phyloP scores from a whole-genome alignment of 257 asterid species.

The Jaltomata sinuosa region DNA sequence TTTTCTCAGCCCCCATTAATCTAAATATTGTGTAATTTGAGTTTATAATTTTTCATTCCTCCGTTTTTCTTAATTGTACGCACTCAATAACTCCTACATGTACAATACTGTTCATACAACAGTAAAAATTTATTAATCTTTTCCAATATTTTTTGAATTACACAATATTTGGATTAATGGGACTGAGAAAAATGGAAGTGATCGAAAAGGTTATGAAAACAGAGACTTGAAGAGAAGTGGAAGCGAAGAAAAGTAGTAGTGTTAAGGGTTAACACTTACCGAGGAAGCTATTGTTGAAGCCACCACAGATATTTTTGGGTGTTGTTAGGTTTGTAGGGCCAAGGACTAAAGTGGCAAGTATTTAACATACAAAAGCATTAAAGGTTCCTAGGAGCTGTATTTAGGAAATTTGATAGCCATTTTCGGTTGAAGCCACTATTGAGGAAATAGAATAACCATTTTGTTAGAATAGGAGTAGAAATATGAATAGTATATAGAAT shows the following conservation, averaged over 20 bases:
- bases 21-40: no score
- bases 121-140: neutral
- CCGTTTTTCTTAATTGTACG: neutral
- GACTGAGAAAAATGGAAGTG: neutral
- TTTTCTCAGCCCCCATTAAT: neutral
- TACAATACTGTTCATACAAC: neutral
- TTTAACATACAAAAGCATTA: neutral
- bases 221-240: neutral
- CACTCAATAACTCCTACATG: neutral
- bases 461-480: no score
- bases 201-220: neutral
- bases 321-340: no score
- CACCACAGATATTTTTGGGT: no score
- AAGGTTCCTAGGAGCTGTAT: neutral
- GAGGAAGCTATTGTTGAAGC: no score
- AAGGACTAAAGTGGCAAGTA: no score
- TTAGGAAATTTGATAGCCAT: neutral
- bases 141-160: neutral
- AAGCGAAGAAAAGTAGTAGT: neutral
- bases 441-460: conserved; percentile 13
- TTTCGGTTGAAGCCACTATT: neutral
- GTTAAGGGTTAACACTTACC: conserved; percentile 14
- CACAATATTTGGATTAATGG: neutral
- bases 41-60: neutral
- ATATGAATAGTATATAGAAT: no score